phyloP scores from a whole-genome alignment of 148 eudicot genomes.

The Rhododendron ferrugineum region DNA sequence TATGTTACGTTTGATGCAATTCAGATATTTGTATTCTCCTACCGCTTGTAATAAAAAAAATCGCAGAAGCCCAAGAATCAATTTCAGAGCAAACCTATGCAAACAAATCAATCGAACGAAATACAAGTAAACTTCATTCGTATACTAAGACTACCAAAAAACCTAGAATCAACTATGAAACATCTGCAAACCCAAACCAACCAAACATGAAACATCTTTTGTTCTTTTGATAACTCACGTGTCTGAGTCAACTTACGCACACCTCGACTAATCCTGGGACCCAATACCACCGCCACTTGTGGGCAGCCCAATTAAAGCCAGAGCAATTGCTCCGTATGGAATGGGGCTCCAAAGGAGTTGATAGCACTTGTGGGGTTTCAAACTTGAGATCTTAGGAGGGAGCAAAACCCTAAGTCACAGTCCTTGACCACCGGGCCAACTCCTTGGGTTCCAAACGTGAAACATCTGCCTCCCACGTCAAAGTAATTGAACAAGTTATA shows the following conservation, averaged over 20 bases:
- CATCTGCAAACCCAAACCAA: neutral
- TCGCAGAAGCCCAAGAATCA: neutral
- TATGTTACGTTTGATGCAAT: neutral
- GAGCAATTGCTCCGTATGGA: no score
- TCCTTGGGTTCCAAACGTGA: no score
- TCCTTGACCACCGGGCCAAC: neutral
- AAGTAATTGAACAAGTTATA: neutral
- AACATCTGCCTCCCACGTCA: neutral
- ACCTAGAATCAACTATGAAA: neutral
- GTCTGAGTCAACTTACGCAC: neutral
- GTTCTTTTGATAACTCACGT: neutral
- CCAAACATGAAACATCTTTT: neutral
- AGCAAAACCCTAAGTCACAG: neutral
- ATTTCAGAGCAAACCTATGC: neutral
- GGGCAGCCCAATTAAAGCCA: neutral
- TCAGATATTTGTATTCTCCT: neutral
- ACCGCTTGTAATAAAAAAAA: neutral
- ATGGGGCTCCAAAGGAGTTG: neutral
- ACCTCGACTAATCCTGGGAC: neutral
- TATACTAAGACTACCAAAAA: no score
- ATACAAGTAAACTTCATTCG: neutral
- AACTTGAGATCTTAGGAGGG: neutral
- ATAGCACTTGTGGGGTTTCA: neutral
- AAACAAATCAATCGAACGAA: neutral
- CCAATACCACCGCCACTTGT: neutral